Percentiles rank a stretch among this genome's conserved stretches.
phyloP scores from a whole-genome alignment of 306 rosid genomes.

The Quercus wislizeni region DNA sequence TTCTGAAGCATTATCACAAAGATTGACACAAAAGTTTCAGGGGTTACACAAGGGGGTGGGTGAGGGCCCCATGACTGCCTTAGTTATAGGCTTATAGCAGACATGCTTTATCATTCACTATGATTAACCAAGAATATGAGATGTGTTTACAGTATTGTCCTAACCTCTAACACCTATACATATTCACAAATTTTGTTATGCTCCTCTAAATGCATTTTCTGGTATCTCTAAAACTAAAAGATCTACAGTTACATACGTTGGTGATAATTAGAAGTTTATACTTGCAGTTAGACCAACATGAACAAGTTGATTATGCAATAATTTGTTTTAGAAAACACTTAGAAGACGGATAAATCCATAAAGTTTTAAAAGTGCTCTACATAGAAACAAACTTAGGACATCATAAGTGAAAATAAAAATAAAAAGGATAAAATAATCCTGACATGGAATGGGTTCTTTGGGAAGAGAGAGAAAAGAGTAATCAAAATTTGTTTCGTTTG shows the following conservation, averaged over 20 bases:
- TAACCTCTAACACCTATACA: too few relatives aligned
- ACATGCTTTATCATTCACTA: too few relatives aligned
- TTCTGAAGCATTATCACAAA: too few relatives aligned
- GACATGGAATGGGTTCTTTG: neutral
- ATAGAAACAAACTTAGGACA: neutral
- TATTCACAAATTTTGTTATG: too few relatives aligned
- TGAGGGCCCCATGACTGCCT: too few relatives aligned
- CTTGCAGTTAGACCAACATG: neutral
- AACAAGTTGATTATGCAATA: neutral
- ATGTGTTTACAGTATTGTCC: neutral
- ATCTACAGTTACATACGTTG: neutral
- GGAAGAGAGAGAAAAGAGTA: neutral
- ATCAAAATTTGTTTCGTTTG: neutral
- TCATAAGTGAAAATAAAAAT: neutral
- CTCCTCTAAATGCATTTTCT: neutral
- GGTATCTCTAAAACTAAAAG: neutral
- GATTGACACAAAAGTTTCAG: too few relatives aligned
- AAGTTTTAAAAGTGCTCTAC: too few relatives aligned
- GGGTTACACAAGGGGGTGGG: too few relatives aligned
- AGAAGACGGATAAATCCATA: neutral
- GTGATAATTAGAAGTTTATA: neutral
- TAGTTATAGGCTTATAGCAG: too few relatives aligned
- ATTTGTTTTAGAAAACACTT: neutral
- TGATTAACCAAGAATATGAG: neutral
- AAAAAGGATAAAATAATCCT: neutral